Conservation (phyloP, 345 rosid genomes). For the Acer negundo region DNA sequence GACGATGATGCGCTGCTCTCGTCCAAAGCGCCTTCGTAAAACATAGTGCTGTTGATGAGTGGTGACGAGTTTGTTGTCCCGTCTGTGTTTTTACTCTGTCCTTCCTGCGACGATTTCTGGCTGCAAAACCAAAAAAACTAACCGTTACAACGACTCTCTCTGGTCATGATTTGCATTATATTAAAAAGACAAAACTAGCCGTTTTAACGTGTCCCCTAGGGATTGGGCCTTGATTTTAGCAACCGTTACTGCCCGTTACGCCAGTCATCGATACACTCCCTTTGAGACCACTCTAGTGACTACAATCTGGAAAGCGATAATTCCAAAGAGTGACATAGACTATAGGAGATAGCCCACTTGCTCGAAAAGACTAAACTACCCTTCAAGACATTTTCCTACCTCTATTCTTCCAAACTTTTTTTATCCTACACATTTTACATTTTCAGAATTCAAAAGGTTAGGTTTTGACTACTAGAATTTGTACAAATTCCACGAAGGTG, state of each 20-base stretch:
- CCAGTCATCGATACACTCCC: no score
- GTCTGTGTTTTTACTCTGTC: constrained; percentile 26
- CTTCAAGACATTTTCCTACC: neutral
- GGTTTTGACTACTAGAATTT: neutral
- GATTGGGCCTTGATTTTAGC: constrained; percentile 1
- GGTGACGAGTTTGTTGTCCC: constrained; percentile 17
- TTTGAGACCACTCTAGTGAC: neutral
- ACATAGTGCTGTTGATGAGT: constrained; percentile 46
- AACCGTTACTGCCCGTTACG: no score
- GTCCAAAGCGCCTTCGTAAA: constrained; percentile 66
- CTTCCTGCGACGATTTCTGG: constrained; percentile 70
- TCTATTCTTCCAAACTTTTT: neutral
- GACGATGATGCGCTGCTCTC: constrained; percentile 49
- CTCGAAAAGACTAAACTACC: neutral
- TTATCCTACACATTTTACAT: no score
- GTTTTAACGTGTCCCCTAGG: constrained; percentile 19
- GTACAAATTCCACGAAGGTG: neutral
- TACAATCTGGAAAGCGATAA: no score
- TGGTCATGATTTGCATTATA: no score
- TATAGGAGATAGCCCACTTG: no score
- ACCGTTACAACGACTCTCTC: constrained; percentile 25
- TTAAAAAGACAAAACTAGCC: neutral
- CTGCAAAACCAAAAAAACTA: constrained; percentile 39
- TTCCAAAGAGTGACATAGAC: no score
- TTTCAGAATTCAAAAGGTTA: neutral